Evolutionary conservation across 345 rosid species (phyloP).

Genomic region (Capsella bursapastoris): DNA sequence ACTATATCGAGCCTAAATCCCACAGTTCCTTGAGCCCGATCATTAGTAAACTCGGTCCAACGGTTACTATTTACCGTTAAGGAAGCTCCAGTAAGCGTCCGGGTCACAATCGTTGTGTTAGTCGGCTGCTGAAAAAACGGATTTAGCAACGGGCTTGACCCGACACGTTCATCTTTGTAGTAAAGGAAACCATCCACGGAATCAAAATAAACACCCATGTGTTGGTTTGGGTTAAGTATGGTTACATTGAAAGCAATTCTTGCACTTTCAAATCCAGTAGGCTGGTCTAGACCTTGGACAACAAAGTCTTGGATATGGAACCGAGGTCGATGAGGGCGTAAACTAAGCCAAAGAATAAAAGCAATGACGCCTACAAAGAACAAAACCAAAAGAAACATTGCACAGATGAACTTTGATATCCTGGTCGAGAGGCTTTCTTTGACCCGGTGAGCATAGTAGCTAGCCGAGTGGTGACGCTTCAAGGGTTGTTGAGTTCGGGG

Average conservation of each 20-base stretch:
- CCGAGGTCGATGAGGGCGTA: conserved; percentile 90
- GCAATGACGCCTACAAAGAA: conserved; percentile 55
- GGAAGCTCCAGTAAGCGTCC: conserved; percentile 59
- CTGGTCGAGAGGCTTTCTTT: conserved; percentile 70
- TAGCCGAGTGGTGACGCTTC: conserved; percentile 54
- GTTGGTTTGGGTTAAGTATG: conserved; percentile 70
- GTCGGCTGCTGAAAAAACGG: conserved; percentile 75
- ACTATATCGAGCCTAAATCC: conserved; percentile 65
- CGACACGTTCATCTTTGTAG: conserved; percentile 65
- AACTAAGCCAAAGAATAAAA: conserved; percentile 77
- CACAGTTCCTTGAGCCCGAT: conserved; percentile 61
- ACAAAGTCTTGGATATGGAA: conserved; percentile 57
- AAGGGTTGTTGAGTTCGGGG: conserved; percentile 22
- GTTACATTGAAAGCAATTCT: conserved; percentile 66
- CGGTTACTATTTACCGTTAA: conserved; percentile 57
- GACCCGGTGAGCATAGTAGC: conserved; percentile 67
- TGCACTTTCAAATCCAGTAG: conserved; percentile 61
- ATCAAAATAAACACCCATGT: conserved; percentile 64
- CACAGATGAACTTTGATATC: conserved; percentile 65
- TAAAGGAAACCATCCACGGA: conserved; percentile 57
- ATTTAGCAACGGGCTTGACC: conserved; percentile 51
- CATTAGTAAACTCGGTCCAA: conserved; percentile 73
- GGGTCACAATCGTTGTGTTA: conserved; percentile 53
- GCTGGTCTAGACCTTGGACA: conserved; percentile 59
- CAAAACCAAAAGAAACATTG: conserved; percentile 56